Base-by-base conservation (phyloP, 306 rosid genomes). In the Prosopis cineraria region DNA sequence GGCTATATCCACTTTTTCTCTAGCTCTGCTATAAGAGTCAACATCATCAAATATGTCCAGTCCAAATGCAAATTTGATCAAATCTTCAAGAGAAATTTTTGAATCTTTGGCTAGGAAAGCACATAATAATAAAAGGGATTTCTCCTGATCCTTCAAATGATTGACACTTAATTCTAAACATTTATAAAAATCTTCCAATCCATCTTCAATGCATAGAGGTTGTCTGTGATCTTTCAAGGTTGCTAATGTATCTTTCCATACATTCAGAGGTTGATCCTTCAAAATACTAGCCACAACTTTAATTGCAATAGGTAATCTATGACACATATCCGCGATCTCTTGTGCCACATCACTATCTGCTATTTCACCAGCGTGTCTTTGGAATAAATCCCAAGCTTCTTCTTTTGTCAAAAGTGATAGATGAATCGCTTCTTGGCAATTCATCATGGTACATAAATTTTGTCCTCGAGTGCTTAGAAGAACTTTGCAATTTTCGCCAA, bases 91-190 rank as follows among this genome's bases (percentile, higher is more conserved):
- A 2, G n/a, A 0, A 12, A 72, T 72, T n/a, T 52, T 5, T 31
- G 56, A 52, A 36, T 72, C 76, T 36, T 36, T 47, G 37, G 66
- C n/a, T n/a, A n/a, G 65, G 36, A 52, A 52, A 72, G 76, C 59
- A 20, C 76, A 72, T 8, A 52, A 52, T 2, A 53, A 50, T 10
- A 34, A 34, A 3, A 53, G 20, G 12, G 33, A 72, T n/a, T 20
- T 53, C 50, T 29, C 45, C 6, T 33, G 3, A 8, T 16, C 0
- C 12, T 72, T 5, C 45, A 72, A 72, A 0, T 34, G 2, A 34
- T 72, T 34, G 13, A 0, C 22, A 36, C 66, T 72, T 13, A 36
- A 33, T 25, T 72, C 20, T 2, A 72, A n/a, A 36, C 76, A 72
- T 52, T 4, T 14, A 34, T 52, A 72, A 10, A 66, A 24, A 72